Base-by-base conservation (phyloP, 352 stramenopile species). In the Saprolegnia parasitica region DNA sequence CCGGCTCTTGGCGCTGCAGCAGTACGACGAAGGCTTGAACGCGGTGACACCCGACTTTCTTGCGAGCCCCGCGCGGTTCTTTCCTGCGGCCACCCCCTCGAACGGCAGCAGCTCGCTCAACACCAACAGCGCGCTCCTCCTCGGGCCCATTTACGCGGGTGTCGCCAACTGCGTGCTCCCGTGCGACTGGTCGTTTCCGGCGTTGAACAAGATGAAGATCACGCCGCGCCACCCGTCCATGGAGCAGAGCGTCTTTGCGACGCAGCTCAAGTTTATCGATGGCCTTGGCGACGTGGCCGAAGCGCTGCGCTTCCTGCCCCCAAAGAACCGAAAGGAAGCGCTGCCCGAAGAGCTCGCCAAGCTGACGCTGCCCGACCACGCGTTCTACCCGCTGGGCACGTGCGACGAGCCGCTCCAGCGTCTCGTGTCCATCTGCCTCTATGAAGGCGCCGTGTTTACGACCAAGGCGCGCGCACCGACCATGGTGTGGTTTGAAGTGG, bases 371-470 rank as follows among this genome's bases (percentile, higher is more conserved):
- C 83, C 80, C 0, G 72, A 87, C 20, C 76, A 86, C 20, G 80
- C 81, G 10, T 91, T 89, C 55, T 90, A 79, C 63, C 86, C 86
- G 24, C 74, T 94, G 4, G 83, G 80, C 5, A 87, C 83, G 16
- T 89, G 81, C 42, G 79, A 89, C 42, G 74, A 88, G 46, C 76
- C 81, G 26, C 47, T 91, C n/a, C 76, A 84, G 61, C 77, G 80
- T 1, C 78, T 94, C 56, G 70, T 92, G 54, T 78, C 75, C 13
- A 89, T 92, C 54, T 81, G 76, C 42, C 74, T 78, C 54, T 74
- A 78, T 20, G 86, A 94, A 78, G 86, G 88, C 35, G 89, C 86
- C 0, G 86, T 96, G 23, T 96, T 96, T 71, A 91, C 85, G n/a
- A 96, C 88, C 0, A 87, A 84, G n/a, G 86, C 88, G 16, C 79